These are phyloP conservation scores for Ramularia endophylla DNA, from an alignment of 2,329 filamentous ascomycete species.

Conservation along the genomic window DNA sequence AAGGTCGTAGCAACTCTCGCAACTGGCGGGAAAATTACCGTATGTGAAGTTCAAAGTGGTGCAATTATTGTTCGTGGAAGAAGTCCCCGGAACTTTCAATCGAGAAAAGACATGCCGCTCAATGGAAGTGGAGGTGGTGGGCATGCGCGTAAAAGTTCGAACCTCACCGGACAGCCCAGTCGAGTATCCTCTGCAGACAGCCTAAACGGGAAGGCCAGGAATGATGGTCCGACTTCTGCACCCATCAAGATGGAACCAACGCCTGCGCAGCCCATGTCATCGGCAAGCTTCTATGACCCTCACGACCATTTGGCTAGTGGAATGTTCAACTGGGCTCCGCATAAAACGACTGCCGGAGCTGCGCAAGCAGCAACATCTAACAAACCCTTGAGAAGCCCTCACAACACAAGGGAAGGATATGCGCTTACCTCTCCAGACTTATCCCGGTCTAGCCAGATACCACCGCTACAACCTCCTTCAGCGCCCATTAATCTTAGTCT, in stretches of 20 bases:
- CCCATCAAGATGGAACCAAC: constrained; percentile 26
- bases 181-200: constrained; percentile 23
- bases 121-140: constrained; percentile 70
- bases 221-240: constrained; percentile 26
- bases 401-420: constrained; percentile 18
- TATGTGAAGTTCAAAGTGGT: constrained; percentile 79
- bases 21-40: constrained; percentile 72
- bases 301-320: constrained; percentile 32
- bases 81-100: constrained; percentile 91
- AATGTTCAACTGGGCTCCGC: constrained; percentile 37
- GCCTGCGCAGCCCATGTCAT: constrained; percentile 35
- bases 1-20: constrained; percentile 79
- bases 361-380: constrained; percentile 35
- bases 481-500: constrained; percentile 51
- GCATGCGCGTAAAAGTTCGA: constrained; percentile 60
- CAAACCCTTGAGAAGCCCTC: constrained; percentile 19
- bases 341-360: constrained; percentile 13
- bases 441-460: constrained; percentile 33
- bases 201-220: constrained; percentile 21
- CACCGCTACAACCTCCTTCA: constrained; percentile 33
- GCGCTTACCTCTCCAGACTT: constrained; percentile 43
- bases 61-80: constrained; percentile 91
- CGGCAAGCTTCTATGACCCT: constrained; percentile 34
- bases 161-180: constrained; percentile 15
- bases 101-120: constrained; percentile 85